Conservation (phyloP, 148 eudicot genomes). For the Chenopodium suecicum region DNA sequence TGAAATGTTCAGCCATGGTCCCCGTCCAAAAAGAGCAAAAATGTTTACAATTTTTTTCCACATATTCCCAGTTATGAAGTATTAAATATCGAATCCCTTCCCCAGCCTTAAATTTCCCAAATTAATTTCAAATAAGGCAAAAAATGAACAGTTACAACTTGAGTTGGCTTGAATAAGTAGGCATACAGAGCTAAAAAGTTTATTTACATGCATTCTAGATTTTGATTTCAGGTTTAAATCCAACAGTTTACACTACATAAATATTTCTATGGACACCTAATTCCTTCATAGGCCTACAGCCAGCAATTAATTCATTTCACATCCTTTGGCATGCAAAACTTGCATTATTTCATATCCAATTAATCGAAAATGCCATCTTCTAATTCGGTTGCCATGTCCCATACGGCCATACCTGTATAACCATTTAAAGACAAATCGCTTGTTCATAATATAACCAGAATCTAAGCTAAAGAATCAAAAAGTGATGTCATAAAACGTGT, state of each 20-base stretch:
- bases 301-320: too few relatives aligned
- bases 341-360: too few relatives aligned
- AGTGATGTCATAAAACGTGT: neutral
- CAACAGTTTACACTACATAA: neutral
- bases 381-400: too few relatives aligned
- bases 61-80: neutral
- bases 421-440: neutral
- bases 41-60: too few relatives aligned
- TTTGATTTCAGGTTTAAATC: neutral
- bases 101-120: constrained; percentile 1
- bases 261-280: too few relatives aligned
- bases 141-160: neutral
- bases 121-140: neutral
- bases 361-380: too few relatives aligned
- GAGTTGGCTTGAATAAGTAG: neutral
- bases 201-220: neutral
- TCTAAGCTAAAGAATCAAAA: neutral
- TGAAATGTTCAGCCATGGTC: neutral
- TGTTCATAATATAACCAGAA: neutral
- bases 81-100: neutral
- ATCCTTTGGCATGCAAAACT: too few relatives aligned
- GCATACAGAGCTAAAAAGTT: neutral
- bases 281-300: neutral
- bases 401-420: too few relatives aligned
- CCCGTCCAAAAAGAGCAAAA: neutral